A percentile compares a stretch with the other conserved stretches of the same genome.
phyloP scores from a whole-genome alignment of 2,329 filamentous ascomycete species.

The Cordyceps cateniannulata region DNA sequence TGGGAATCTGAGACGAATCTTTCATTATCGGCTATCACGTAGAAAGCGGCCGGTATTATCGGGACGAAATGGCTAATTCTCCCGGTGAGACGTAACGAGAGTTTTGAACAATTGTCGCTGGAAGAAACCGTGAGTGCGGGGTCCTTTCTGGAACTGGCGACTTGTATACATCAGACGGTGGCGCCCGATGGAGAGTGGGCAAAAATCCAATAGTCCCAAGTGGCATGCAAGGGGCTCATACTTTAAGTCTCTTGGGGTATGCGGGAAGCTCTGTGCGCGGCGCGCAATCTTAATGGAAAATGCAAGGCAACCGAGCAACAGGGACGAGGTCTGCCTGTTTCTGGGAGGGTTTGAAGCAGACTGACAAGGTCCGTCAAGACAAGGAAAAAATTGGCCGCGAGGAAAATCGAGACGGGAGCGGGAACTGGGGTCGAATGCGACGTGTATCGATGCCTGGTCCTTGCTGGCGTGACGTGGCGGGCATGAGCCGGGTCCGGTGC shows the following conservation, averaged over 20 bases:
- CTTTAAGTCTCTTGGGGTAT: neutral
- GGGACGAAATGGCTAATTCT: too few relatives aligned
- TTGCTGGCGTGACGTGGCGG: neutral
- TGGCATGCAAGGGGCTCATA: neutral
- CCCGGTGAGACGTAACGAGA: too few relatives aligned
- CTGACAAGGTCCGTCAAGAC: too few relatives aligned
- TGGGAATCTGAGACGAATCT: neutral
- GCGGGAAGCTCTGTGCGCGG: neutral
- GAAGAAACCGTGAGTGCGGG: neutral
- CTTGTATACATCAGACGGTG: conserved; percentile 8
- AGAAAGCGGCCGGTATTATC: too few relatives aligned
- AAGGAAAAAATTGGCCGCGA: neutral
- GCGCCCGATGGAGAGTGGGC: neutral
- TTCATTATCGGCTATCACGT: too few relatives aligned
- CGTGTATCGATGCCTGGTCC: neutral
- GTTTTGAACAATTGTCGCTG: too few relatives aligned
- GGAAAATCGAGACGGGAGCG: neutral
- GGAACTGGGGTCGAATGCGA: neutral
- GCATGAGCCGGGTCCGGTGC: neutral
- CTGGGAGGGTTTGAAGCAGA: too few relatives aligned
- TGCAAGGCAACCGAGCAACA: too few relatives aligned
- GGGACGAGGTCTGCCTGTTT: too few relatives aligned
- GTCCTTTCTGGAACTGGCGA: neutral
- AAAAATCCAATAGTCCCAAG: neutral
- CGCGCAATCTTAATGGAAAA: neutral